Evolutionary conservation across 129 eudicot genomes (phyloP).

Genomic region (Centrapalus pauciflorus): DNA sequence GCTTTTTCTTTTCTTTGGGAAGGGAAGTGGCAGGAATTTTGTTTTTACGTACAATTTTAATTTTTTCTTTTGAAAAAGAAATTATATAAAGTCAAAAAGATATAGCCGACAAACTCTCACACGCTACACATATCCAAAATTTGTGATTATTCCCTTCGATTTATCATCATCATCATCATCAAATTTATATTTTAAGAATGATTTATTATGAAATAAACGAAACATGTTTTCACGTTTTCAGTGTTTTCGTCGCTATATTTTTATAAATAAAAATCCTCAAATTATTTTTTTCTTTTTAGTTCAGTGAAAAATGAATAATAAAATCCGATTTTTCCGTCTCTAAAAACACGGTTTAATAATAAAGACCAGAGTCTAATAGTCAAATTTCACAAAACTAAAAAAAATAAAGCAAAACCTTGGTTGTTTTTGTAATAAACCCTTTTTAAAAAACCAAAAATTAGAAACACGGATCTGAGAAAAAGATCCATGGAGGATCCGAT

Average conservation of each 20-base stretch:
- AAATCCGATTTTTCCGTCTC: no score
- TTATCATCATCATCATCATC: background rate
- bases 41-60: background rate
- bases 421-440: no score
- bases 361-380: no score
- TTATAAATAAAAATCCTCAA: no score
- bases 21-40: background rate
- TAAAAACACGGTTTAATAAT: no score
- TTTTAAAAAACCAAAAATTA: background rate
- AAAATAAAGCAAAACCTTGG: no score
- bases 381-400: no score
- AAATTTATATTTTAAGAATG: background rate
- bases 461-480: background rate
- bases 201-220: background rate
- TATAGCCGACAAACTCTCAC: constrained; percentile 33
- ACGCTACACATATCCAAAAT: constrained; percentile 17
- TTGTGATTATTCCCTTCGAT: constrained; percentile 11
- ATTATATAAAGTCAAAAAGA: constrained; percentile 4
- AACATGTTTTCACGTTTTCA: no score
- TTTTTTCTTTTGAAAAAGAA: background rate
- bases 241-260: no score
- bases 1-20: background rate
- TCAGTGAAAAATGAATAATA: no score
- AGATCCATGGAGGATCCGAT: constrained; percentile 21
- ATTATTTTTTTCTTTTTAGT: no score